A percentile compares a stretch with the other conserved stretches of the same genome.
phyloP scores from a whole-genome alignment of 768 basidiomycete genomes.

The Amanita jacksonii region DNA sequence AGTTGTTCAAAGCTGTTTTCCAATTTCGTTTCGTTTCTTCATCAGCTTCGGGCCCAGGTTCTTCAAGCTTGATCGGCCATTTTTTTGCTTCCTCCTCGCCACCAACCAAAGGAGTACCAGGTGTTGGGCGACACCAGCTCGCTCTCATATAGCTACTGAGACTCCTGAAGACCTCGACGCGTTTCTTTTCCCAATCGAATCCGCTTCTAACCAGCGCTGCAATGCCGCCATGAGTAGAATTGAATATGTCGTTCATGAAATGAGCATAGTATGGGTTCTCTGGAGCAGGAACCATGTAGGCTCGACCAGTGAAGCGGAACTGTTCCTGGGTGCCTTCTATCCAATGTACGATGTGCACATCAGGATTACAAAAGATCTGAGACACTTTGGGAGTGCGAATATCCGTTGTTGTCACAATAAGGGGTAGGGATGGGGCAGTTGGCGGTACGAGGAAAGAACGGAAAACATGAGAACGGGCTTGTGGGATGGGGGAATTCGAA shows the following conservation, averaged over 20 bases:
- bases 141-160: conserved; percentile 61
- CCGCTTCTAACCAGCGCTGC: conserved; percentile 27
- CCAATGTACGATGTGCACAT: conserved; percentile 71
- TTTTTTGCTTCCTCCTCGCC: conserved; percentile 47
- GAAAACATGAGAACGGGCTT: conserved; percentile 58
- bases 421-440: conserved; percentile 36
- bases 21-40: conserved; percentile 36
- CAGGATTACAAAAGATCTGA: conserved; percentile 39
- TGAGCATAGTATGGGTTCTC: conserved; percentile 25
- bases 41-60: conserved; percentile 30
- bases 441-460: conserved; percentile 44
- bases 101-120: conserved; percentile 40
- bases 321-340: conserved; percentile 57
- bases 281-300: conserved; percentile 45
- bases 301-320: conserved; percentile 56
- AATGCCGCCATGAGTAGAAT: conserved; percentile 12
- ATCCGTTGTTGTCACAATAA: conserved; percentile 65
- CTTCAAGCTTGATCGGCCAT: conserved; percentile 52
- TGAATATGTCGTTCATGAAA: conserved; percentile 21
- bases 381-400: conserved; percentile 58
- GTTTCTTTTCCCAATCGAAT: conserved; percentile 61
- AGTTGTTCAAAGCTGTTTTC: conserved; percentile 52
- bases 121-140: conserved; percentile 58
- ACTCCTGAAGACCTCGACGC: conserved; percentile 46
- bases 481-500: conserved; percentile 31